phyloP scores from a whole-genome alignment of 495 filamentous ascomycete species.

The Amorphotheca resinae region DNA sequence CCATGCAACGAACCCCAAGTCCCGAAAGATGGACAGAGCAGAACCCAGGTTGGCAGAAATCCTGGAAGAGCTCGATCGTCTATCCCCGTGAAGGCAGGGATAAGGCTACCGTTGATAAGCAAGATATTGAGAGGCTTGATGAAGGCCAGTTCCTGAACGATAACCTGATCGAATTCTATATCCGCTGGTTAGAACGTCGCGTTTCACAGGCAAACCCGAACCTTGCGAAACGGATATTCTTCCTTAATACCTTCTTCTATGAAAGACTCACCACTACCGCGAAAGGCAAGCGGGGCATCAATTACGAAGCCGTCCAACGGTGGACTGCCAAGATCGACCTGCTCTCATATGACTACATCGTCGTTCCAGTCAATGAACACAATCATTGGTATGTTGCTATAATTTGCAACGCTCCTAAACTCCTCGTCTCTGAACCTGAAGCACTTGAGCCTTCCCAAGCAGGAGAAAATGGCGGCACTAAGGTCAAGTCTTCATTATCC shows the following conservation, averaged over 20 bases:
- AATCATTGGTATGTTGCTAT: conserved; percentile 92
- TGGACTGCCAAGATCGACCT: conserved; percentile 86
- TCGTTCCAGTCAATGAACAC: conserved; percentile 83
- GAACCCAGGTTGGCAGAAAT: conserved; percentile 29
- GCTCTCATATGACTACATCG: conserved; percentile 74
- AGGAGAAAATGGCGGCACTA: not conserved
- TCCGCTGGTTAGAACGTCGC: conserved; percentile 59
- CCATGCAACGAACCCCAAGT: not conserved
- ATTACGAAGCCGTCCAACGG: conserved; percentile 69
- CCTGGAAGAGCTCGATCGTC: conserved; percentile 42
- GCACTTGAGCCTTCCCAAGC: conserved; percentile 1
- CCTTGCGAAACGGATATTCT: conserved; percentile 55
- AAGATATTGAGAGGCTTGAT: conserved; percentile 68
- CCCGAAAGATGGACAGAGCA: conserved; percentile 27
- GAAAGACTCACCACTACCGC: conserved; percentile 50
- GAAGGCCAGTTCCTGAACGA: conserved; percentile 87
- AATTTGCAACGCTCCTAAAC: conserved; percentile 71
- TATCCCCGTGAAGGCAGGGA: conserved; percentile 58
- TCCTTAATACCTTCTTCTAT: conserved; percentile 91
- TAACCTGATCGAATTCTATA: conserved; percentile 77
- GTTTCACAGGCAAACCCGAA: conserved; percentile 42
- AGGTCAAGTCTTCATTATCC: not conserved
- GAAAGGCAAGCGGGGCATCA: conserved; percentile 45
- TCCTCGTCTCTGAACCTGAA: conserved; percentile 29
- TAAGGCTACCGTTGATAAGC: conserved; percentile 61